A percentile compares a stretch with the other conserved stretches of the same genome.
Conservation (phyloP, 306 rosid species). For the Vicia faba region DNA sequence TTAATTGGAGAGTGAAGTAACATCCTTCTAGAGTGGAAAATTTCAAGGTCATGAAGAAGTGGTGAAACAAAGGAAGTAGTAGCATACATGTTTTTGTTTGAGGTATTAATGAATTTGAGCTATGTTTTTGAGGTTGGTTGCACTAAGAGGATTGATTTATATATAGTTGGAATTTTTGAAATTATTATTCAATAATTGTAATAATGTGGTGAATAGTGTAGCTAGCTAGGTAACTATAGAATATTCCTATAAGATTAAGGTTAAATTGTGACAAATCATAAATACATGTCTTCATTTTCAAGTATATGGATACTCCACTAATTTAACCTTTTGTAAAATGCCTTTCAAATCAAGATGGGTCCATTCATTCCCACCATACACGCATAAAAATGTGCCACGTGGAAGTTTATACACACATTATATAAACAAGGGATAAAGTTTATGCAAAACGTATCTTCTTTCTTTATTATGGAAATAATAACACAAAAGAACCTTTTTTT, state of each 20-base stretch:
- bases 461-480: conserved; percentile 7
- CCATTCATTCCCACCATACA: conserved; percentile 46
- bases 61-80: conserved; percentile 41
- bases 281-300: conserved; percentile 12
- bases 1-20: conserved; percentile 52
- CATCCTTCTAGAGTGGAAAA: conserved; percentile 65
- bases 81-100: conserved; percentile 47
- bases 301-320: conserved; percentile 61
- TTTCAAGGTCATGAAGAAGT: conserved; percentile 40
- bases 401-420: conserved; percentile 12
- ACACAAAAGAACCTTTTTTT: conserved; percentile 6
- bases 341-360: conserved; percentile 49
- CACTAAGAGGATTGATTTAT: conserved; percentile 29
- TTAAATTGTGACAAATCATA: neutral
- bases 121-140: conserved; percentile 35
- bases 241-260: conserved; percentile 38
- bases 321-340: conserved; percentile 43
- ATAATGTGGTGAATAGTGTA: neutral
- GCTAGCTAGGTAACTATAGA: conserved; percentile 36
- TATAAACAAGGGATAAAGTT: conserved; percentile 11
- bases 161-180: conserved; percentile 37
- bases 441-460: neutral
- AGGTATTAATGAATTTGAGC: conserved; percentile 21
- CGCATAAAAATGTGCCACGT: conserved; percentile 42
- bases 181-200: neutral